Evolutionary conservation across 371 early-diverging fungal genomes (phyloP).

Genomic region (Sporodiniella umbellata): DNA sequence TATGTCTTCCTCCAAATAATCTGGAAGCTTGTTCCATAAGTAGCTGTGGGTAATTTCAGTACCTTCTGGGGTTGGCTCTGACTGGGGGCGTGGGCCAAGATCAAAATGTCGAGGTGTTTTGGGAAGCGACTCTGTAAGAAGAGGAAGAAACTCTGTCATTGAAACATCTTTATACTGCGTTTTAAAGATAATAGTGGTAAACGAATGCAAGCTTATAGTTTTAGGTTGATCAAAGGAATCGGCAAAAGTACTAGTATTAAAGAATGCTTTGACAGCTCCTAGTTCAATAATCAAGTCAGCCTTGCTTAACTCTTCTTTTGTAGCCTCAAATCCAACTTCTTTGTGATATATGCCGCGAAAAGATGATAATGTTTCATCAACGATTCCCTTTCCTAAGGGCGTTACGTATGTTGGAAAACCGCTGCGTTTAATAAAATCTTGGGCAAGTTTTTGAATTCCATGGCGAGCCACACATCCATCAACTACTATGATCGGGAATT

Average conservation of each 20-base stretch:
- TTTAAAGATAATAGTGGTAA: constrained; percentile 27
- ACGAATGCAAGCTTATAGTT: constrained; percentile 39
- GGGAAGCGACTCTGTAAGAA: constrained; percentile 26
- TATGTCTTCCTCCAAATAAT: constrained; percentile 25
- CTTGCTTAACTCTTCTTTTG: constrained; percentile 28
- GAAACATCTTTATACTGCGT: constrained; percentile 39
- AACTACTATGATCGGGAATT: constrained; percentile 37
- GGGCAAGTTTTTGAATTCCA: constrained; percentile 20
- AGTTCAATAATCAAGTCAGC: constrained; percentile 44
- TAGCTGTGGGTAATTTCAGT: constrained; percentile 37
- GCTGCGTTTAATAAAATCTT: constrained; percentile 26
- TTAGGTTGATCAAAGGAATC: constrained; percentile 24
- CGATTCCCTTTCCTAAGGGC: constrained; percentile 48
- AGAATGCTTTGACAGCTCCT: constrained; percentile 46
- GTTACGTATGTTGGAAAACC: constrained; percentile 39
- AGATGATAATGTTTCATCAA: constrained; percentile 29
- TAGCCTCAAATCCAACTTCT: constrained; percentile 22
- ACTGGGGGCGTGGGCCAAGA: constrained; percentile 20
- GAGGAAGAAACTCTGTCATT: constrained; percentile 32
- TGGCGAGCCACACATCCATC: constrained; percentile 47
- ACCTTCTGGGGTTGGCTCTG: constrained; percentile 13
- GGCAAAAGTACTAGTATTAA: constrained; percentile 51
- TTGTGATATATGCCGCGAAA: constrained; percentile 44
- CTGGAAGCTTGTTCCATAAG: constrained; percentile 40
- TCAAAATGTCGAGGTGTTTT: constrained; percentile 10